Evolutionary conservation across 768 basidiomycete species (phyloP), one percentile per base, ranked within the genome.

Genomic region (Termitomyces sp.): DNA sequence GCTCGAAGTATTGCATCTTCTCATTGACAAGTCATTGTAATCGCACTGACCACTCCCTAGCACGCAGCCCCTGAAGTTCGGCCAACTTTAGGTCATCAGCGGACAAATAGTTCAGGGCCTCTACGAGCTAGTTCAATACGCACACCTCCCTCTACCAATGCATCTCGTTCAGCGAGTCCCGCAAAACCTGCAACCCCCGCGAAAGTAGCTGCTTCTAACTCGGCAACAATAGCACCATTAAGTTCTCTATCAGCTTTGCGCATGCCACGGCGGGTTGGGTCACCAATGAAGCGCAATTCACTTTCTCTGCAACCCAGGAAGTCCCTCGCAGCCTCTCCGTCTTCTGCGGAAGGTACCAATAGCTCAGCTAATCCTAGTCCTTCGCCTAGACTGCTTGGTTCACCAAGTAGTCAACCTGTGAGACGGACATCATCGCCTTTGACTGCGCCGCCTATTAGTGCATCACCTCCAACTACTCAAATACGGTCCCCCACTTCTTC

Each of bases 161-260:
- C 75, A 34, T 86, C 88, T 9, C 85, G 89, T 20, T 82, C 89
- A 7, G 70, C 73, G 4, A 91, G 88, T 68, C 90, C 89, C 20
- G 76, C 73, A 27, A 87, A 87, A 66, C 69, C 61, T 37, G 66
- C 62, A 36, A 55, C 58, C 8, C 58, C 53, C 12, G 66, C 67
- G 34, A 51, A 66, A 24, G 63, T 67, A 20, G 33, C 50, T 20
- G 61, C 71, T 16, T 62, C 74, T 7, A 66, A 76, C 6, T 69
- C 67, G 18, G 39, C 52, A 30, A 18, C 13, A 57, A 58, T 67
- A 22, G 63, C 68, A 51, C 47, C 47, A 52, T 46, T 74, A 36
- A 63, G 33, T 48, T 54, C 74, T 56, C 58, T 36, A 52, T 41
- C 58, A 30, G 49, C 24, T 30, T 45, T 60, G 36, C 72, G 55